Evolutionary conservation across 2,329 filamentous ascomycete genomes (phyloP).

Genomic region (Pezicula neosporulosa): DNA sequence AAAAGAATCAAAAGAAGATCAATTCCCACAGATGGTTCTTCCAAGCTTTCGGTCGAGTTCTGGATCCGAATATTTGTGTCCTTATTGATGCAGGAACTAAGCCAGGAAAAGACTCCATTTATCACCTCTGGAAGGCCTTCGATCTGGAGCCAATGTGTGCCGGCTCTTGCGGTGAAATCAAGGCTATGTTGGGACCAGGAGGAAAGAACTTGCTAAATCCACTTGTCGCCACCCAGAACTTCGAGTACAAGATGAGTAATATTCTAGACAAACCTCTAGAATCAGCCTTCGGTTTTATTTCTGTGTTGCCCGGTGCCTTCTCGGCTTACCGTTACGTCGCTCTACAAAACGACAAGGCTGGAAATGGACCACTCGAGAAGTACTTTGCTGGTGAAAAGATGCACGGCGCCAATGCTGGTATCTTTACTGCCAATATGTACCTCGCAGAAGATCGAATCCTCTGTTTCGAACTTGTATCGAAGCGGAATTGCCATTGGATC

Average conservation of each 20-base stretch:
- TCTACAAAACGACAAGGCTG: conserved; percentile 94
- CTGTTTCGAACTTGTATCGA: conserved; percentile 96
- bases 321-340: conserved; percentile 97
- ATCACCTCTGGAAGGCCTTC: conserved; percentile 98
- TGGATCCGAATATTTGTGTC: conserved; percentile 96
- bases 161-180: conserved; percentile 97
- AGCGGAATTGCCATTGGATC: conserved; percentile 96
- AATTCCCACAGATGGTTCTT: conserved; percentile 99
- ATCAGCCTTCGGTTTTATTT: conserved; percentile 96
- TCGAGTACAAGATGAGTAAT: conserved; percentile 99
- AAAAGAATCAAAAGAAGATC: conserved; percentile 99
- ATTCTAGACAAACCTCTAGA: conserved; percentile 97
- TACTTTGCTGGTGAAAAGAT: conserved; percentile 98
- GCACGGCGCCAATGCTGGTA: conserved; percentile 81
- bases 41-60: conserved; percentile 86
- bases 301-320: conserved; percentile 92
- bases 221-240: conserved; percentile 93
- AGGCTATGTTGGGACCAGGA: conserved; percentile 84
- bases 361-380: conserved; percentile 87
- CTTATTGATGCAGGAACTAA: conserved; percentile 94
- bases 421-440: conserved; percentile 99
- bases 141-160: conserved; percentile 97
- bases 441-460: conserved; percentile 97
- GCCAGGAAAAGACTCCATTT: conserved; percentile 90
- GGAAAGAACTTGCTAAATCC: conserved; percentile 91